Base-by-base conservation (phyloP, 352 stramenopile genomes). In the Phytophthora fragariae region DNA sequence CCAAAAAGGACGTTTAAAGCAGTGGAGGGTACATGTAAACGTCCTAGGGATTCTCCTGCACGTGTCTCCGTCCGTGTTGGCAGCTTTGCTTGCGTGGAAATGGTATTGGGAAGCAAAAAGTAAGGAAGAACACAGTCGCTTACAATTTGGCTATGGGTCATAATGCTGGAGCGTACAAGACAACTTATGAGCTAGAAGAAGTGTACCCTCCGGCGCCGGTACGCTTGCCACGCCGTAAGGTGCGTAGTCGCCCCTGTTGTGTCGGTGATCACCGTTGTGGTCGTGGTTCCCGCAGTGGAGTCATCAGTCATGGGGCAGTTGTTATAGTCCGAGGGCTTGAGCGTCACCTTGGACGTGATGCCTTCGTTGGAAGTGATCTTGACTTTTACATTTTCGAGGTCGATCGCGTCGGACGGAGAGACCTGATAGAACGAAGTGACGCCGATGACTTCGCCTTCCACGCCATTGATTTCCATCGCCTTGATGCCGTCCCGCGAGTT, bases 361-460 rank as follows among this genome's bases (percentile, higher is more conserved):
- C 97, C 96, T 79, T 97, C 87, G 29, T 88, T 98, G 44, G 86
- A 94, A 62, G 70, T 86, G 50, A 82, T 81, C 63, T 73, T 84
- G 90, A 99, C 86, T 97, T 98, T n/a, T 5, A 82, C 68, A 31
- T 63, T 73, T 21, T 77, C 61, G 33, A 82, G 46, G 57, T 82
- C 72, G n/a, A 82, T 75, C 12, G 64, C 60, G 27, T 77, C 72
- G 17, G 64, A 64, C n/a, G 75, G 72, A 29, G 75, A 63, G 3
- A 82, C 63, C 31, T 82, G 75, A 57, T 80, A 99, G 80, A 98
- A 98, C 80, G 95, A 99, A 68, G 97, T 93, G 46, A 99, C 95
- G 2, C 80, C 80, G 47, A 86, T 86, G n/a, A 86, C 69, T 39
- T 76, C 60, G 9, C 75, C 76, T 29, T 85, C 73, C 15, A 73